Evolutionary conservation across 2,329 filamentous ascomycete genomes (phyloP).

Genomic region (Didymella sp.): DNA sequence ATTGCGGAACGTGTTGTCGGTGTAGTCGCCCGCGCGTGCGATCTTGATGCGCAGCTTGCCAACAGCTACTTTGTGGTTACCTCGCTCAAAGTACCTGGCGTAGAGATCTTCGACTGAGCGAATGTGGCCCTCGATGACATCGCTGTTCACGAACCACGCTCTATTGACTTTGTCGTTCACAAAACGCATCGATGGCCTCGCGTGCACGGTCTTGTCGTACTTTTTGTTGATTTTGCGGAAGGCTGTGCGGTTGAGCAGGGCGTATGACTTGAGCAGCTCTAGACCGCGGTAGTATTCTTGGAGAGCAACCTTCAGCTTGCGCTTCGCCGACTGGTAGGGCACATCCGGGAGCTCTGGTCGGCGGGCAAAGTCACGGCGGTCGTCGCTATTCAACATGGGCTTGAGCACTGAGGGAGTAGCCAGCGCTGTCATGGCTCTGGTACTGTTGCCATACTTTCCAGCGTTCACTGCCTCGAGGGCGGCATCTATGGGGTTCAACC

Average conservation of each 20-base stretch:
- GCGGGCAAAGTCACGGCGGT: slow-evolving; percentile 53
- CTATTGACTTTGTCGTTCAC: slow-evolving; percentile 92
- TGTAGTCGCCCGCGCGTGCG: slow-evolving; percentile 65
- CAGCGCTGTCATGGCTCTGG: slow-evolving; percentile 52
- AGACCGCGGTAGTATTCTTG: slow-evolving; percentile 93
- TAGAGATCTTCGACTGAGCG: slow-evolving; percentile 88
- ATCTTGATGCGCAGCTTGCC: slow-evolving; percentile 81
- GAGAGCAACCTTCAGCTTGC: slow-evolving; percentile 87
- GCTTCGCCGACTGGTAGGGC: slow-evolving; percentile 84
- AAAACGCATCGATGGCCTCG: slow-evolving; percentile 78
- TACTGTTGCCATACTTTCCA: slow-evolving; percentile 63
- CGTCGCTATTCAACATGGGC: slow-evolving; percentile 38
- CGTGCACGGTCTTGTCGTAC: slow-evolving; percentile 89
- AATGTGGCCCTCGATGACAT: slow-evolving; percentile 81
- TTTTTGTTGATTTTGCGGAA: slow-evolving; percentile 99
- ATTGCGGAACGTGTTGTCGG: slow-evolving; percentile 65
- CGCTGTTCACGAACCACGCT: slow-evolving; percentile 89
- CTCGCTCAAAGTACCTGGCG: slow-evolving; percentile 90
- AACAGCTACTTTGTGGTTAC: slow-evolving; percentile 89
- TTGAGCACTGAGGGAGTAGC: slow-evolving; percentile 53
- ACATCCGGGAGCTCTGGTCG: slow-evolving; percentile 61
- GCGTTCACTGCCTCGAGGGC: slow-evolving; percentile 51
- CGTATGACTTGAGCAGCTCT: slow-evolving; percentile 90
- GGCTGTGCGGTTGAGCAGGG: slow-evolving; percentile 86
- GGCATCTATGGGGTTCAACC: slow-evolving; percentile 51